Evolutionary conservation across 1,284 basidiomycete species (phyloP), one percentile per base, ranked within the genome.

Genomic region (Cutaneotrichosporon sp.): DNA sequence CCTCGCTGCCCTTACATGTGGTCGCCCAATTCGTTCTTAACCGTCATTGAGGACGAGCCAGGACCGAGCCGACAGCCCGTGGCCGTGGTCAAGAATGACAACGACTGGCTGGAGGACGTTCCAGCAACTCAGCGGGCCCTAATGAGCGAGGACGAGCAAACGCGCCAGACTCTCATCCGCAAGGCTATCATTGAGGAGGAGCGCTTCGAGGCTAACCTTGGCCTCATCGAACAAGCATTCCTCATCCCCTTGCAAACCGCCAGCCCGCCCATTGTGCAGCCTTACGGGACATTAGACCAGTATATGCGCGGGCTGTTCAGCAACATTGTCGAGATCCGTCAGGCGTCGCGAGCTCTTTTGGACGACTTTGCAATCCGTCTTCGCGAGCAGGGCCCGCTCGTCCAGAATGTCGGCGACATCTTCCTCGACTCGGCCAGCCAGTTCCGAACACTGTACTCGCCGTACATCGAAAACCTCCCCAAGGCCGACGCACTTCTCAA

Each of bases 121-220:
- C 85, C 90, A 57, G 81, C 81, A 21, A 82, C 89, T 57, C 78
- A 96, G 14, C 82, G 95, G 31, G 82, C 81, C 1, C 85, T 86
- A 18, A 81, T 97, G 13, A 86, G 89, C 0, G 85, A 88, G 61
- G 87, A 85, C 69, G 92, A 97, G 79, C 85, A 92, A 58, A 88
- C 87, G 67, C 87, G 94, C 11, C 96, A 98, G 80, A 89, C 86
- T 86, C 80, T 96, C 72, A 96, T 99, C 61, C 88, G 90, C 73
- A 94, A 95, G 78, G 88, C 95, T 47, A 90, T 99, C 68, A 86
- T 86, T 73, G 90, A 92, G 68, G 96, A 99, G 80, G 89, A 91
- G 71, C 89, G 92, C 73, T 98, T 97, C 76, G 84, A 95, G 47
- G 87, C 89, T 52, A 96, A 99, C 75, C 84, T 99, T 6, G 88